Conservation (phyloP, 495 filamentous ascomycete species). For the Paragyromitra xinjiangensis region DNA sequence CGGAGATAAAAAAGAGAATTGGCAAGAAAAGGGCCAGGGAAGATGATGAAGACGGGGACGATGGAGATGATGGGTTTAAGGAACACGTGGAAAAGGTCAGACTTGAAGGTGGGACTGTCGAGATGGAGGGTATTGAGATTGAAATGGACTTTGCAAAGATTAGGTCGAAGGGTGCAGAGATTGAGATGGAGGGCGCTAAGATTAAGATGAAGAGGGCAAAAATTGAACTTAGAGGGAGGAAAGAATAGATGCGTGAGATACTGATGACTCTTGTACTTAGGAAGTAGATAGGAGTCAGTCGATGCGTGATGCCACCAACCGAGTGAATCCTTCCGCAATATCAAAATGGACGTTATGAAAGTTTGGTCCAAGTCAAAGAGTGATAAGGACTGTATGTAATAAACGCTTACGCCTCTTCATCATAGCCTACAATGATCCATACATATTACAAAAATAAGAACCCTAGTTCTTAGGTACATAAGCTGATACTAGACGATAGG, state of each 20-base stretch:
- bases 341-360: neutral
- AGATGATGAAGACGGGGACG: slow-evolving; percentile 1
- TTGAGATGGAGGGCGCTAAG: slow-evolving; percentile 46
- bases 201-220: slow-evolving; percentile 44
- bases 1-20: slow-evolving; percentile 67
- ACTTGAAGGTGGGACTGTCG: slow-evolving; percentile 35
- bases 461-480: too few relatives aligned
- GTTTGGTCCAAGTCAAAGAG: too few relatives aligned
- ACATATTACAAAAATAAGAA: too few relatives aligned
- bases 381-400: too few relatives aligned
- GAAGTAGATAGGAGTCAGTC: neutral
- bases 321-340: neutral
- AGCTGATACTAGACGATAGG: too few relatives aligned
- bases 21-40: neutral
- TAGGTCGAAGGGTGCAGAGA: slow-evolving; percentile 39
- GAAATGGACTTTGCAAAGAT: slow-evolving; percentile 49
- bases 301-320: neutral
- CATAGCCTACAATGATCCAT: too few relatives aligned
- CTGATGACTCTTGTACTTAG: neutral
- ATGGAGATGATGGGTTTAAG: slow-evolving; percentile 9
- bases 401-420: too few relatives aligned
- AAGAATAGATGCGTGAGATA: slow-evolving; percentile 5
- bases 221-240: slow-evolving; percentile 36
- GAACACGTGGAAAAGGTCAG: slow-evolving; percentile 39
- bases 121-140: slow-evolving; percentile 46